phyloP scores from a whole-genome alignment of 2,329 filamentous ascomycete genomes.

The Stagonosporopsis cucurbitacearum region DNA sequence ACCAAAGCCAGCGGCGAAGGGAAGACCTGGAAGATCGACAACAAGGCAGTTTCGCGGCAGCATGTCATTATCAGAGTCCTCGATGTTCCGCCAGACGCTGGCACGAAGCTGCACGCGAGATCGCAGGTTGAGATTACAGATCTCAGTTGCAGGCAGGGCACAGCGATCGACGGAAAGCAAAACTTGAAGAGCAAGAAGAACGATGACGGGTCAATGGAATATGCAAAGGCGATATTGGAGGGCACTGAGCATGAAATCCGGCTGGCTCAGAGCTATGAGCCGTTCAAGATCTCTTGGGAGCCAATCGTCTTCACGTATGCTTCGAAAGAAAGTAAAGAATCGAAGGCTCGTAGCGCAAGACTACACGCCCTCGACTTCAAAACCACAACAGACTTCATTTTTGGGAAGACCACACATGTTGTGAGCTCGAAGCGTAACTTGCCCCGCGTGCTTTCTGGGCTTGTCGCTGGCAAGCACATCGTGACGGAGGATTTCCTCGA shows the following conservation, averaged over 20 bases:
- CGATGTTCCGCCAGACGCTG: constrained; percentile 68
- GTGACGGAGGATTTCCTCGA: constrained; percentile 77
- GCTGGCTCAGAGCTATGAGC: constrained; percentile 72
- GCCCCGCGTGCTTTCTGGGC: constrained; percentile 81
- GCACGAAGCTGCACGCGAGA: constrained; percentile 67
- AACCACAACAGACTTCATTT: constrained; percentile 74
- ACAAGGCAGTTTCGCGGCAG: constrained; percentile 86
- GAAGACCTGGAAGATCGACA: constrained; percentile 65
- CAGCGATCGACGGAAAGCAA: constrained; percentile 74
- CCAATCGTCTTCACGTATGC: constrained; percentile 84
- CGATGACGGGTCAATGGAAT: constrained; percentile 32
- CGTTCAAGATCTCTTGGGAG: constrained; percentile 77
- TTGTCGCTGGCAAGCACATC: constrained; percentile 81
- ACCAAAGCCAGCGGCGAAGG: constrained; percentile 62
- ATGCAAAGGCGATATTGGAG: constrained; percentile 33
- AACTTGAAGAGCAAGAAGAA: constrained; percentile 67
- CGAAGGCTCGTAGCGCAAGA: constrained; percentile 59
- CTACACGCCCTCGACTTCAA: constrained; percentile 92
- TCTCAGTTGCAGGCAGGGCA: constrained; percentile 80
- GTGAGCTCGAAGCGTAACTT: constrained; percentile 90
- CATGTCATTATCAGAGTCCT: constrained; percentile 81
- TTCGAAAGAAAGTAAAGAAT: constrained; percentile 68
- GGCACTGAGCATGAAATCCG: constrained; percentile 66
- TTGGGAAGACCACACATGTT: constrained; percentile 79
- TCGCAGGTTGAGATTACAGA: constrained; percentile 79